Evolutionary conservation across 2,329 filamentous ascomycete species (phyloP).

Genomic region (Penicillium sp.): DNA sequence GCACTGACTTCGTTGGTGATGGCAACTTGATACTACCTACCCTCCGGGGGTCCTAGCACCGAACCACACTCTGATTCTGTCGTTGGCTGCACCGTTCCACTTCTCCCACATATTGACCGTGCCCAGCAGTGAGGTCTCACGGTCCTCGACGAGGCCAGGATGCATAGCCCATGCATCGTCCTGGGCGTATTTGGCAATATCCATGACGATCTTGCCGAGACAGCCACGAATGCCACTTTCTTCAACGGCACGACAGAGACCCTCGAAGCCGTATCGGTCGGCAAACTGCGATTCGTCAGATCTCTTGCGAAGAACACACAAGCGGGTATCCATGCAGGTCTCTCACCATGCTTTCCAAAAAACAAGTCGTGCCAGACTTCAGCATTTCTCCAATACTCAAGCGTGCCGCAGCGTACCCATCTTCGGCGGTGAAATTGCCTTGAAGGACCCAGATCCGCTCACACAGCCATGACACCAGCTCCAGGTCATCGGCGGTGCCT

Average conservation of each 20-base stretch:
- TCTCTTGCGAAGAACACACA: not conserved
- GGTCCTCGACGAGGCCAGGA: slow-evolving; percentile 43
- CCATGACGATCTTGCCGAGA: slow-evolving; percentile 49
- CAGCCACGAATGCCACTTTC: slow-evolving; percentile 49
- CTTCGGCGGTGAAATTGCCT: slow-evolving; percentile 47
- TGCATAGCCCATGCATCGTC: slow-evolving; percentile 48
- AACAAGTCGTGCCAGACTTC: slow-evolving; percentile 53
- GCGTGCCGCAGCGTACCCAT: slow-evolving; percentile 52
- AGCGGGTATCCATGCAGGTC: not conserved
- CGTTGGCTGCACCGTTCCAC: slow-evolving; percentile 38
- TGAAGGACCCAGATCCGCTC: slow-evolving; percentile 54
- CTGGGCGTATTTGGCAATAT: slow-evolving; percentile 45
- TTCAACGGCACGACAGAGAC: slow-evolving; percentile 45
- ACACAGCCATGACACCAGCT: slow-evolving; percentile 54
- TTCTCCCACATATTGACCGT: slow-evolving; percentile 40
- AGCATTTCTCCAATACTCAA: slow-evolving; percentile 56
- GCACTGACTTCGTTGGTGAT: not conserved
- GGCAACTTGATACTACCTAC: slow-evolving; percentile 21
- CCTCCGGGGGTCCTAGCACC: slow-evolving; percentile 52
- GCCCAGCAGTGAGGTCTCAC: slow-evolving; percentile 44
- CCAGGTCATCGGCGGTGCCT: slow-evolving; percentile 52
- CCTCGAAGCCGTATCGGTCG: slow-evolving; percentile 50
- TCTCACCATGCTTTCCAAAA: slow-evolving; percentile 53
- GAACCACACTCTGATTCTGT: slow-evolving; percentile 52
- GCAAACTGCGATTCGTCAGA: slow-evolving; percentile 36